These are phyloP conservation scores for Sarocladium oryzae DNA, from an alignment of 2,329 filamentous ascomycete genomes.

Conservation along the genomic window DNA sequence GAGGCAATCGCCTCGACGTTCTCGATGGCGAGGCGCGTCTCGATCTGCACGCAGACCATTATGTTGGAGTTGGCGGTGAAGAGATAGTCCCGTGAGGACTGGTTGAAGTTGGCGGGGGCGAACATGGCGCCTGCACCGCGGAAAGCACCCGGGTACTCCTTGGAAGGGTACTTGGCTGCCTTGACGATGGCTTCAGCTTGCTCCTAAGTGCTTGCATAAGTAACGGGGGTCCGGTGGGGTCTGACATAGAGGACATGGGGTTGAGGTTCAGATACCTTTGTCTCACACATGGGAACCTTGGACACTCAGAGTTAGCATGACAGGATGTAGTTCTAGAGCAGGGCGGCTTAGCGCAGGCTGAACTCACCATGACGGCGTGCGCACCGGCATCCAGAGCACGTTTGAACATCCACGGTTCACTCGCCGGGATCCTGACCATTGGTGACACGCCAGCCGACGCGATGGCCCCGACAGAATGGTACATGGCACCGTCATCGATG, in stretches of 20 bases:
- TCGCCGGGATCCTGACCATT: constrained; percentile 29
- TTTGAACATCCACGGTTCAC: constrained; percentile 25
- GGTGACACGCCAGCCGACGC: constrained; percentile 27
- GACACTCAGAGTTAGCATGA: too few relatives aligned
- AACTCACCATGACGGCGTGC: constrained; percentile 22
- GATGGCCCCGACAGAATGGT: constrained; percentile 39
- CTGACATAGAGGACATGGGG: too few relatives aligned
- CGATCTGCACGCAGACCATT: constrained; percentile 19
- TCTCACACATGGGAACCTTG: constrained; percentile 20
- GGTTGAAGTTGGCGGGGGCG: constrained; percentile 21
- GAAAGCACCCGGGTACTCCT: constrained; percentile 16
- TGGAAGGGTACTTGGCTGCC: constrained; percentile 21
- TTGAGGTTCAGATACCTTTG: constrained; percentile 11
- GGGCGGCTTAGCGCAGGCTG: too few relatives aligned
- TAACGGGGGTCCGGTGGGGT: too few relatives aligned
- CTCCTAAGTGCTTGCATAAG: constrained; percentile 11
- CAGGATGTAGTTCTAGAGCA: too few relatives aligned
- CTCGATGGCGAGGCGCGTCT: constrained; percentile 5
- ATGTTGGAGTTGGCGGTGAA: constrained; percentile 18
- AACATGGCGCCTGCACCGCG: constrained; percentile 25
- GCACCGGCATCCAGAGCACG: constrained; percentile 23
- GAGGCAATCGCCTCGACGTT: constrained; percentile 5
- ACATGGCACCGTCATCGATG: constrained; percentile 34
- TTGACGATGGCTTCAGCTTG: constrained; percentile 20
- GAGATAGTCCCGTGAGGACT: constrained; percentile 20